Conservation (phyloP, 129 eudicot genomes). For the Helianthus tuberosus region DNA sequence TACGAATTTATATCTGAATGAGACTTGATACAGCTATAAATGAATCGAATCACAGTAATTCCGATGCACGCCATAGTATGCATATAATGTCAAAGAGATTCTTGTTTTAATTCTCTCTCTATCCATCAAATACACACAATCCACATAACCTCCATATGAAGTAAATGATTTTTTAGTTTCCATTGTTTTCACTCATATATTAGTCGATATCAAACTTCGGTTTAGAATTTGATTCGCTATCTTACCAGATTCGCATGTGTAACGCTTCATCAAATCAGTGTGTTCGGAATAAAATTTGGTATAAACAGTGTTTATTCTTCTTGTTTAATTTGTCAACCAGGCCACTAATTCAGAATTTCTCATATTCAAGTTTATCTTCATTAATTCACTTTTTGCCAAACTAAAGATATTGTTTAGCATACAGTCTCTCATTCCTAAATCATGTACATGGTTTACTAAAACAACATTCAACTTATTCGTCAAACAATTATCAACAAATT, state of each 20-base stretch:
- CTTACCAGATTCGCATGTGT: background rate
- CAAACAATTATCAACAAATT: background rate
- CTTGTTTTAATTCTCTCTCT: background rate
- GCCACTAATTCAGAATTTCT: background rate
- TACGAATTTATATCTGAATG: too few relatives aligned
- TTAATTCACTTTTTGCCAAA: background rate
- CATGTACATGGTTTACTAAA: background rate
- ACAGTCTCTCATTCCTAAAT: background rate
- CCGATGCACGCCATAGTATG: too few relatives aligned
- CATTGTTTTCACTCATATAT: conserved; percentile 2
- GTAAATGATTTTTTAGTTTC: background rate
- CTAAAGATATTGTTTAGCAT: background rate
- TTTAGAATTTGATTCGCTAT: conserved; percentile 17
- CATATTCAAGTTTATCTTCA: conserved; percentile 1
- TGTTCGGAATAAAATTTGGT: conserved; percentile 1
- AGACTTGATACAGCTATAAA: too few relatives aligned
- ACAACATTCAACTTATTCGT: background rate
- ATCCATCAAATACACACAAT: too few relatives aligned
- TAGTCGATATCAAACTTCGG: conserved; percentile 2
- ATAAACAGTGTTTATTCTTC: conserved; percentile 14
- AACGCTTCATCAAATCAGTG: conserved; percentile 2
- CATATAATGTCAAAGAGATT: too few relatives aligned
- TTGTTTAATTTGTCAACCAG: conserved; percentile 17
- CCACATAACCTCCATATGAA: background rate
- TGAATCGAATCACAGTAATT: too few relatives aligned